Conservation (phyloP, 2,329 filamentous ascomycete genomes). For the Botryotinia calthae region DNA sequence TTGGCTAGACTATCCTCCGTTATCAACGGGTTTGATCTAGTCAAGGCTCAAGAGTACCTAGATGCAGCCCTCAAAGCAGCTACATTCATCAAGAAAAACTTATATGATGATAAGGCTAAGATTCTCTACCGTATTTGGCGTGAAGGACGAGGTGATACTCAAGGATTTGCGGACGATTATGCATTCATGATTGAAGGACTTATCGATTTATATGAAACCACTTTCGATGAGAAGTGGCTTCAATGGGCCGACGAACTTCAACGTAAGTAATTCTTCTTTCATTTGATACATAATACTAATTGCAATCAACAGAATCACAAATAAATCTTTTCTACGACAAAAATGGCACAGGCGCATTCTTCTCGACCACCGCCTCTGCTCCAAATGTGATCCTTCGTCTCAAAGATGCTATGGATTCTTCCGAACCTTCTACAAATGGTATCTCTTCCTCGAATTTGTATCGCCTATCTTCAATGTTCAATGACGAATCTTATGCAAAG, state of each 20-base stretch:
- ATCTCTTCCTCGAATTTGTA: conserved; percentile 86
- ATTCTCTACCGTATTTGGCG: conserved; percentile 74
- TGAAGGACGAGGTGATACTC: conserved; percentile 60
- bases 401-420: conserved; percentile 93
- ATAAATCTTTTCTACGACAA: conserved; percentile 74
- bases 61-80: conserved; percentile 66
- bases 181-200: conserved; percentile 82
- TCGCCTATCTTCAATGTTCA: conserved; percentile 68
- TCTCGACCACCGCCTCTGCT: conserved; percentile 62
- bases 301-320: conserved; percentile 58
- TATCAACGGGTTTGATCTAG: conserved; percentile 58
- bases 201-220: conserved; percentile 80
- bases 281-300: conserved; percentile 16
- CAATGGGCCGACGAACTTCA: conserved; percentile 81
- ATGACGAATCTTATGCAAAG: conserved; percentile 60
- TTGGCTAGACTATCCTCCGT: conserved; percentile 73
- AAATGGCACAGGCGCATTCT: conserved; percentile 58
- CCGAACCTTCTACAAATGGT: conserved; percentile 86
- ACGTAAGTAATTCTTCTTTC: conserved; percentile 45
- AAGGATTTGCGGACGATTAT: conserved; percentile 90
- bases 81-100: conserved; percentile 65
- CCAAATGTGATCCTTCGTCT: conserved; percentile 76
- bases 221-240: conserved; percentile 71
- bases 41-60: conserved; percentile 59
- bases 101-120: conserved; percentile 65